Base-by-base conservation (phyloP, 2,329 filamentous ascomycete genomes). In the Penicillium sp. region DNA sequence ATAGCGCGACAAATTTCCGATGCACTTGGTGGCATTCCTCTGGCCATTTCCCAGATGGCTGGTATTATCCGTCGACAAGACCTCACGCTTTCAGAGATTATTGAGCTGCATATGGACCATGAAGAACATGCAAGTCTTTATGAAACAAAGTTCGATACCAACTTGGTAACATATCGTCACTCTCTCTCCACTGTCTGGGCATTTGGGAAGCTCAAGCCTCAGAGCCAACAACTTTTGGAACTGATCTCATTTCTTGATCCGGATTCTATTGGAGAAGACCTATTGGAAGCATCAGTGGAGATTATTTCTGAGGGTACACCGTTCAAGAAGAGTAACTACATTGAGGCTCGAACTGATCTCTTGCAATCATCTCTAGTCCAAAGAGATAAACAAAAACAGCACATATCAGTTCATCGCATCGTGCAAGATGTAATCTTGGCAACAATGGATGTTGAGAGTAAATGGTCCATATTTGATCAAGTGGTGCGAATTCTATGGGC, bases 361-460 rank as follows among this genome's bases (percentile, higher is more conserved):
- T 45, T 70, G 13, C 51, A 63, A 23, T 64, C 55, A 43, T 71
- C 69, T 9, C 59, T 71, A 4, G 46, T 70, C n/a, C 60, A 64
- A 38, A 56, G 57, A 45, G 53, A 69, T 27, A 66, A 58, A 23
- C 21, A 60, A 40, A 59, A 65, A 45, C 56, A 60, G 10, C 55
- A 65, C 23, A 25, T 70, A 33, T 61, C 57, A 2, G 60, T 71
- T 5, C 65, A 71, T 53, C 59, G 63, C 29, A 61, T 71, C 11
- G 53, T 71, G 6, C 68, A 71, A 62, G 68, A 70, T 55, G 62
- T 60, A 3, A 40, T 65, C n/a, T 53, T 60, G 44, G 63, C 62
- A 16, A 55, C 45, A 50, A 65, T 69, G 60, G 48, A 63, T 57
- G 55, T 6, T 53, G 50, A 40, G n/a, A 60, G 23, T 36, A 65